Percentiles rank a stretch among this genome's conserved stretches.
Conservation (phyloP, 208 protist species). For the Porcisia deanei region DNA sequence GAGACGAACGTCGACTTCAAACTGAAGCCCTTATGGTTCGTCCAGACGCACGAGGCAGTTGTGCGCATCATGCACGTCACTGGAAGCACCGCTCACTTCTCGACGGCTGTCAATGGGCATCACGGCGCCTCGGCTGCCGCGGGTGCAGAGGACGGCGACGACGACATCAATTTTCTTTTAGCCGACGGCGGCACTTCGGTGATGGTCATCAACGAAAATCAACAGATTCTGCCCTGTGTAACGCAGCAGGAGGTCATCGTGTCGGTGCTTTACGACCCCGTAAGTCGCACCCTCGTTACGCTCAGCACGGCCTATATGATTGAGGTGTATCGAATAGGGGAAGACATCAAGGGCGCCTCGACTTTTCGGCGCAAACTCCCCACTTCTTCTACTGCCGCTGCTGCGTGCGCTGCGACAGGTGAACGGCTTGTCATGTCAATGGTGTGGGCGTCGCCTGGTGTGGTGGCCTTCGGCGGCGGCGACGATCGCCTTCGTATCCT, state of each 20-base stretch:
- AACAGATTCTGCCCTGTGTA: conserved; percentile 56
- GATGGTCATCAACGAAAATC: conserved; percentile 62
- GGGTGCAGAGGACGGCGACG: conserved; percentile 29
- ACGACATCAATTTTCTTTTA: conserved; percentile 82
- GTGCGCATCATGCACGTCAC: conserved; percentile 52
- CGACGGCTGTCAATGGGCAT: not conserved
- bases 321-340: conserved; percentile 60
- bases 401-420: conserved; percentile 25
- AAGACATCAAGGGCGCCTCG: conserved; percentile 46
- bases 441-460: conserved; percentile 65
- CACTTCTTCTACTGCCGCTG: conserved; percentile 35
- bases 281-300: conserved; percentile 59
- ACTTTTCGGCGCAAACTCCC: conserved; percentile 76
- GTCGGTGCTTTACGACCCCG: conserved; percentile 67
- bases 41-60: conserved; percentile 47
- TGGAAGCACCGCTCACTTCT: not conserved
- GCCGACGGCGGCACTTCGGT: conserved; percentile 40
- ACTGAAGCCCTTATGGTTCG: conserved; percentile 71
- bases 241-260: conserved; percentile 57
- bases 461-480: conserved; percentile 78
- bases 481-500: conserved; percentile 87
- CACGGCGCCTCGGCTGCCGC: not conserved
- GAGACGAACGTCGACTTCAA: conserved; percentile 36
- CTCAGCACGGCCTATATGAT: conserved; percentile 64
- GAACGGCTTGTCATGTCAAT: conserved; percentile 45